Percentiles rank a stretch among this genome's conserved stretches.
These are phyloP conservation scores for Pleurotus tuber-regium DNA, from an alignment of 768 basidiomycete species.

Conservation along the genomic window DNA sequence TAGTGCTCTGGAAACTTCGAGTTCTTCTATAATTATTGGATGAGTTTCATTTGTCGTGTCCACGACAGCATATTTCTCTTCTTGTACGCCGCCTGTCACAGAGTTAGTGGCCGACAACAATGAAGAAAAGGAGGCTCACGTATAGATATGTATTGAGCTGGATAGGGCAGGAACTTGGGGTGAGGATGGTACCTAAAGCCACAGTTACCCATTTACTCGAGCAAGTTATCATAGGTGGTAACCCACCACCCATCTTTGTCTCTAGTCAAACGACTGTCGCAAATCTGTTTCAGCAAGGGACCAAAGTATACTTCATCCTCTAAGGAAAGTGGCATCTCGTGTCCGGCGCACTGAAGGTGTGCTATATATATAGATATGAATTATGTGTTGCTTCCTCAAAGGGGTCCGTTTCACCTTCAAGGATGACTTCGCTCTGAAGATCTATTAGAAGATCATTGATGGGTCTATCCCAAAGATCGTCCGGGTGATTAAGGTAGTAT, in stretches of 20 bases:
- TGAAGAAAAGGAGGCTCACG: conserved; percentile 32
- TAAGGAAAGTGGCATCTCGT: conserved; percentile 76
- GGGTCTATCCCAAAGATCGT: conserved; percentile 63
- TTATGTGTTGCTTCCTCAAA: no score
- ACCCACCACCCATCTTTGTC: conserved; percentile 82
- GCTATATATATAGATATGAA: no score
- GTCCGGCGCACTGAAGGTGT: conserved; percentile 84
- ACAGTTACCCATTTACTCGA: background rate
- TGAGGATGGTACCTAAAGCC: conserved; percentile 76
- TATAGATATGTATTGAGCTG: conserved; percentile 69
- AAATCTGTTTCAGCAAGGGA: conserved; percentile 52
- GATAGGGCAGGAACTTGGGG: conserved; percentile 75
- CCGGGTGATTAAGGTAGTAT: conserved; percentile 68
- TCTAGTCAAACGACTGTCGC: conserved; percentile 53
- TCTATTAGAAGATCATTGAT: conserved; percentile 68
- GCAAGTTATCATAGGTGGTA: background rate
- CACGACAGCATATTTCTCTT: conserved; percentile 76
- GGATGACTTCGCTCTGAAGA: conserved; percentile 66
- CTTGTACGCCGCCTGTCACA: conserved; percentile 54
- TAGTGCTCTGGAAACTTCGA: conserved; percentile 78
- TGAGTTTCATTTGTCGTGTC: conserved; percentile 48
- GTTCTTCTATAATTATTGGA: conserved; percentile 65
- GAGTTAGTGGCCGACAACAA: background rate
- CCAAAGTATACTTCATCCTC: conserved; percentile 78
- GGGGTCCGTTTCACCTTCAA: conserved; percentile 64